A percentile compares a stretch with the other conserved stretches of the same genome.
phyloP scores from a whole-genome alignment of 176 grass and related monocot species.

The Triticum turgidum region DNA sequence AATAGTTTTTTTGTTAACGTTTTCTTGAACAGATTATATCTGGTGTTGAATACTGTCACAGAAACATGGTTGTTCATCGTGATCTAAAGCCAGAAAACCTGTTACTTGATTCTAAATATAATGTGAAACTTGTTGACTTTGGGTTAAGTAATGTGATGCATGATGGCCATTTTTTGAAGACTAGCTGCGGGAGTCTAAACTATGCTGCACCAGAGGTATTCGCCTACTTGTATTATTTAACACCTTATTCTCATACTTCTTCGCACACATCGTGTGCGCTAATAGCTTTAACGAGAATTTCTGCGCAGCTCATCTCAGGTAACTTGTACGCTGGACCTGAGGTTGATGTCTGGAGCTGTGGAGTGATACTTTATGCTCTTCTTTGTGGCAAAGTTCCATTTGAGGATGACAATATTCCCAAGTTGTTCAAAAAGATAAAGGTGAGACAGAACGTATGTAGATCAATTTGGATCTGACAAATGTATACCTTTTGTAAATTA shows the following conservation, averaged over 20 bases:
- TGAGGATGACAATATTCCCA: slow-evolving; percentile 89
- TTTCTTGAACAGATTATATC: slow-evolving; percentile 72
- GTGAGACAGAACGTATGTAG: slow-evolving; percentile 30
- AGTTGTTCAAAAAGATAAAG: slow-evolving; percentile 95
- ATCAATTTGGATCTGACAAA: not conserved
- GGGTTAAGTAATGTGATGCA: slow-evolving; percentile 98
- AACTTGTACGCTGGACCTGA: slow-evolving; percentile 89
- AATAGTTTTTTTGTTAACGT: not conserved
- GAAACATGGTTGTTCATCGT: slow-evolving; percentile 93
- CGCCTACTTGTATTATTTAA: not conserved
- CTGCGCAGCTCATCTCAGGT: slow-evolving; percentile 78
- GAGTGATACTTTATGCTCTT: slow-evolving; percentile 98
- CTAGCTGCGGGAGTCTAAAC: slow-evolving; percentile 93
- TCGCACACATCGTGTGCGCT: not conserved
- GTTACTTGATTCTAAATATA: slow-evolving; percentile 88
- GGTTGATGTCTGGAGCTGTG: slow-evolving; percentile 97
- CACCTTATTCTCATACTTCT: slow-evolving; percentile 15
- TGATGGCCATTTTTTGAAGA: slow-evolving; percentile 97
- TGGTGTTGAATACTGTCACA: slow-evolving; percentile 93
- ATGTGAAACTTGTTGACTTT: slow-evolving; percentile 92
- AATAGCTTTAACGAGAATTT: slow-evolving; percentile 4
- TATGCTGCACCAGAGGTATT: slow-evolving; percentile 95
- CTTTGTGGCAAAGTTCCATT: slow-evolving; percentile 92
- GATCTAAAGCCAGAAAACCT: slow-evolving; percentile 95
- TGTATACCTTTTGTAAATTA: not conserved